Percentiles rank a stretch among this genome's conserved stretches.
These are phyloP conservation scores for Heritiera fomes DNA, from an alignment of 345 rosid species.

Conservation along the genomic window DNA sequence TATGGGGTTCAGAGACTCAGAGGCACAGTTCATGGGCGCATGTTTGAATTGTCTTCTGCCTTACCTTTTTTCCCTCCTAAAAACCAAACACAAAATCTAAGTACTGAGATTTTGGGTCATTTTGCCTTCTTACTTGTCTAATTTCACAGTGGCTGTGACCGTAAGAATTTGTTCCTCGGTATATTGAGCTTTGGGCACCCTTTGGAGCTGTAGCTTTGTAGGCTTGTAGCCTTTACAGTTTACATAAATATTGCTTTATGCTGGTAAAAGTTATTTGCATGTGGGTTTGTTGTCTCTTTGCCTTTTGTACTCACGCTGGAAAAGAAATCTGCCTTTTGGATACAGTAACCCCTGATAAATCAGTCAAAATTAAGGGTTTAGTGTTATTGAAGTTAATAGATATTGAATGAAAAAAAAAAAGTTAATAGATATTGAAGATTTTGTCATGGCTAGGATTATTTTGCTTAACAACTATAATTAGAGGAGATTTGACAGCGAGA, in stretches of 20 bases:
- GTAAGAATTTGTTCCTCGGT: not conserved
- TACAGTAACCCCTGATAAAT: not conserved
- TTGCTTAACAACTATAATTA: not conserved
- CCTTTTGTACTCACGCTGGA: not conserved
- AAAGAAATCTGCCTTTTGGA: not conserved
- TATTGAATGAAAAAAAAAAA: not conserved
- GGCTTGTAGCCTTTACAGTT: not conserved
- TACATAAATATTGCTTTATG: not conserved
- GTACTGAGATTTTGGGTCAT: constrained; percentile 22
- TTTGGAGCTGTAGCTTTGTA: not conserved
- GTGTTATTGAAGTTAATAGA: no score
- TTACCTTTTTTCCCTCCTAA: not conserved
- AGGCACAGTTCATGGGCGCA: constrained; percentile 21
- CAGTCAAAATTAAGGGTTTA: not conserved
- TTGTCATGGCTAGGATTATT: not conserved
- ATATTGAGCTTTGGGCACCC: not conserved
- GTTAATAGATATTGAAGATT: not conserved
- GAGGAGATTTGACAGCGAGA: not conserved
- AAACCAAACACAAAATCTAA: constrained; percentile 23
- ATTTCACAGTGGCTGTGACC: constrained; percentile 5
- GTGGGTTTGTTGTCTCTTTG: not conserved
- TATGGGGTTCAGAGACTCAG: no score
- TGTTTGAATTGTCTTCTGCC: constrained; percentile 10
- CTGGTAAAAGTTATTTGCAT: not conserved
- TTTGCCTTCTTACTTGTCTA: constrained; percentile 25